Percentiles rank a stretch among this genome's conserved stretches.
Conservation (phyloP, 352 stramenopile genomes). For the Thalassiosira delicatula region DNA sequence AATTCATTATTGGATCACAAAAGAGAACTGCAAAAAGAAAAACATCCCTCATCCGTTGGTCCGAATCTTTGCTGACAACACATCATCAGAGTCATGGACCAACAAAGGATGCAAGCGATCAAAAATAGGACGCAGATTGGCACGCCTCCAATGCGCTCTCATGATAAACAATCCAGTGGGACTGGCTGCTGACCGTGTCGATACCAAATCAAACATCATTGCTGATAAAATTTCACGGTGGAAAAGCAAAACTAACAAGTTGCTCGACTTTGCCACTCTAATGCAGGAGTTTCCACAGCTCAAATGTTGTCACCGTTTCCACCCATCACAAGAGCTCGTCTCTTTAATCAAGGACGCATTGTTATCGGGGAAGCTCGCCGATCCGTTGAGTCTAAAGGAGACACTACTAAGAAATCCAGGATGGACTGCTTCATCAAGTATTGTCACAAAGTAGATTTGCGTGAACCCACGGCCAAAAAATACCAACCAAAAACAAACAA, state of each 20-base stretch:
- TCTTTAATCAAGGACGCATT: slow-evolving; percentile 42
- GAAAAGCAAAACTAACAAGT: slow-evolving; percentile 18
- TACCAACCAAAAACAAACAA: slow-evolving; percentile 10
- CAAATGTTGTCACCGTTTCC: slow-evolving; percentile 36
- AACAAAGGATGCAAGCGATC: slow-evolving; percentile 47
- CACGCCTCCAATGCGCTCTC: slow-evolving; percentile 35
- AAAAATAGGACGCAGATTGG: slow-evolving; percentile 15
- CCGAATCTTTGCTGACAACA: slow-evolving; percentile 43
- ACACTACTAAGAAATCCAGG: slow-evolving; percentile 33
- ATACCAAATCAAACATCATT: slow-evolving; percentile 47
- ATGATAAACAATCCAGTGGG: slow-evolving; percentile 57
- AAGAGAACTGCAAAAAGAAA: neutral
- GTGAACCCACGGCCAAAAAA: neutral
- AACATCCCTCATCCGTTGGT: slow-evolving; percentile 33
- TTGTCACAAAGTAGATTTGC: neutral
- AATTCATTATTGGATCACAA: neutral
- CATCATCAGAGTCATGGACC: slow-evolving; percentile 32
- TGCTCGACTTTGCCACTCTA: slow-evolving; percentile 20
- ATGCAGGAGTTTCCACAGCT: slow-evolving; percentile 44
- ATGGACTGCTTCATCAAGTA: slow-evolving; percentile 36
- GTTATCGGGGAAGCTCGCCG: slow-evolving; percentile 17
- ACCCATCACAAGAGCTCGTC: slow-evolving; percentile 33
- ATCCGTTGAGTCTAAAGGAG: slow-evolving; percentile 33
- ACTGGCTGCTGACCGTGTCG: slow-evolving; percentile 27
- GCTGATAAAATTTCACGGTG: slow-evolving; percentile 54